These are phyloP conservation scores for Tuber microsphaerosporum DNA, from an alignment of 495 filamentous ascomycete genomes.

Conservation along the genomic window DNA sequence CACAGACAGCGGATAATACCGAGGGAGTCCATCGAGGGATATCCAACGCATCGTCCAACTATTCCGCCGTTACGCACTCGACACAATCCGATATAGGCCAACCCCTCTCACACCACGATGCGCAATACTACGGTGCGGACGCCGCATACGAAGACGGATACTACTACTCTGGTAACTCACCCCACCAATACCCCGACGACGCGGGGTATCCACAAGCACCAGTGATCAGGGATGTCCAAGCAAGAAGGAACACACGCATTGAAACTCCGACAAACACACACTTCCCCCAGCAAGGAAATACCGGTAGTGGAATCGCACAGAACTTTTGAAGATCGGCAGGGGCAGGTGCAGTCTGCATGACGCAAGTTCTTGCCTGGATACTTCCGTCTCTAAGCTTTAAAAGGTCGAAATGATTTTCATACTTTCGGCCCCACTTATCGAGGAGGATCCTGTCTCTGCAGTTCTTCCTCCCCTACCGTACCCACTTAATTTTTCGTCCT, in stretches of 20 bases:
- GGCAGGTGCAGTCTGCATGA: neutral
- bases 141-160: slow-evolving; percentile 46
- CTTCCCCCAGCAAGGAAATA: slow-evolving; percentile 76
- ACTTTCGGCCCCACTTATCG: neutral
- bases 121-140: slow-evolving; percentile 42
- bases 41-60: slow-evolving; percentile 93
- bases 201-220: slow-evolving; percentile 49
- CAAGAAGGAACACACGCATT: slow-evolving; percentile 85
- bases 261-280: slow-evolving; percentile 68
- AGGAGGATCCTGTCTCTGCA: neutral
- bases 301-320: slow-evolving; percentile 79
- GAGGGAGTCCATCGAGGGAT: slow-evolving; percentile 76
- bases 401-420: neutral
- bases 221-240: slow-evolving; percentile 88
- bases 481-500: neutral
- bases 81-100: slow-evolving; percentile 72
- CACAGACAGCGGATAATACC: slow-evolving; percentile 57
- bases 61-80: slow-evolving; percentile 74
- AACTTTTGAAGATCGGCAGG: slow-evolving; percentile 61
- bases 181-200: slow-evolving; percentile 51
- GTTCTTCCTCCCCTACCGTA: neutral
- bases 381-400: neutral
- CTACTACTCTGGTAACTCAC: slow-evolving; percentile 44
- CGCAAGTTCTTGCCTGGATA: neutral
- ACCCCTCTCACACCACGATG: slow-evolving; percentile 37